Conservation (phyloP, 1,284 basidiomycete species). For the Apiotrichum gamsii region DNA sequence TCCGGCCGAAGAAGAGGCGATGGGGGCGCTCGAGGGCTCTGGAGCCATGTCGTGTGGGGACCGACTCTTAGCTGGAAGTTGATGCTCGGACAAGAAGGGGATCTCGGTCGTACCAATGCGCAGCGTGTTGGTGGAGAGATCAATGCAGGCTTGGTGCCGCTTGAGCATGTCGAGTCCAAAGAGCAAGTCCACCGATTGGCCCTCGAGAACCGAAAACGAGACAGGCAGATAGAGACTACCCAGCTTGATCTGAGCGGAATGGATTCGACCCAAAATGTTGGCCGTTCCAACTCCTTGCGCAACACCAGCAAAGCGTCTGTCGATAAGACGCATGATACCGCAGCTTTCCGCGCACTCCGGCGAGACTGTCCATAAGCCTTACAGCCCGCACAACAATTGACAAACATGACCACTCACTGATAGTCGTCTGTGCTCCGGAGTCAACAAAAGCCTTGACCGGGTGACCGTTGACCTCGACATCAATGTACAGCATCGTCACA, state of each 20-base stretch:
- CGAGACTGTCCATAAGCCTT: conserved; percentile 73
- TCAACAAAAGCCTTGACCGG: conserved; percentile 96
- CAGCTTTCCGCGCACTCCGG: conserved; percentile 90
- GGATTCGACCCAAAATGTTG: conserved; percentile 86
- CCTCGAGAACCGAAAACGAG: conserved; percentile 94
- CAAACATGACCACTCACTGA: conserved; percentile 82
- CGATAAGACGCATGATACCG: conserved; percentile 89
- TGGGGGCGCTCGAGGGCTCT: background rate
- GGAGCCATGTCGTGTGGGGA: conserved; percentile 8
- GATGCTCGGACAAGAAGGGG: conserved; percentile 84
- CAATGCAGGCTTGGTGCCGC: conserved; percentile 91
- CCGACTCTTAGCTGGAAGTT: conserved; percentile 76
- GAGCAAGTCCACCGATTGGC: conserved; percentile 82
- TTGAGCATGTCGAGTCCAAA: conserved; percentile 98
- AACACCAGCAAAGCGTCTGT: conserved; percentile 79
- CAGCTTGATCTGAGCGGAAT: conserved; percentile 86
- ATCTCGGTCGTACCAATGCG: conserved; percentile 83
- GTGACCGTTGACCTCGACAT: conserved; percentile 82
- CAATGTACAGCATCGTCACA: conserved; percentile 82
- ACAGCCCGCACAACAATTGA: too few relatives aligned
- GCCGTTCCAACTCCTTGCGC: conserved; percentile 95
- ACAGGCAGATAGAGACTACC: conserved; percentile 78
- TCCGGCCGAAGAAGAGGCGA: background rate
- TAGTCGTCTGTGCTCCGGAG: conserved; percentile 92
- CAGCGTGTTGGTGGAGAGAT: conserved; percentile 78